Percentiles rank a stretch among this genome's conserved stretches.
Conservation (phyloP, 352 stramenopile genomes). For the Pythium monospermum region DNA sequence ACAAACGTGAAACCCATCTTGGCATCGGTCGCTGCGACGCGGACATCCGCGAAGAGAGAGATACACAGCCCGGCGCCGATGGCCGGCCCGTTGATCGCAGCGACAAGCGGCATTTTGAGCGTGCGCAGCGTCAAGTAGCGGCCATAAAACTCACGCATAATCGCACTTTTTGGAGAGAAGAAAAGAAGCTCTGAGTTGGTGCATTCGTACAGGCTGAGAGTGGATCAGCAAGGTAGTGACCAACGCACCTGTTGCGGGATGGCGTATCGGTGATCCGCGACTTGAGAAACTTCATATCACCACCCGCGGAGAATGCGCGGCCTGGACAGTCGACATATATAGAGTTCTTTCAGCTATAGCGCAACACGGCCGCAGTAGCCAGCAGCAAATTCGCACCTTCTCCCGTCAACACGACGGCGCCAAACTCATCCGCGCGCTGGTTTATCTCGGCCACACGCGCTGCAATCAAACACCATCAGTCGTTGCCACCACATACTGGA, state of each 20-base stretch:
- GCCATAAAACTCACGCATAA: conserved; percentile 84
- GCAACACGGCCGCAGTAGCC: neutral
- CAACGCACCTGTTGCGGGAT: conserved; percentile 58
- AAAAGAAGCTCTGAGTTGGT: neutral
- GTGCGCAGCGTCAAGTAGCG: conserved; percentile 75
- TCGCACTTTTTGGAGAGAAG: conserved; percentile 22
- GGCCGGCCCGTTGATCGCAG: conserved; percentile 81
- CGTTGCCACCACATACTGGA: neutral
- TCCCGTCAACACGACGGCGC: conserved; percentile 74
- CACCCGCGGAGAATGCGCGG: conserved; percentile 83
- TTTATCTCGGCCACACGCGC: conserved; percentile 50
- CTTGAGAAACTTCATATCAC: conserved; percentile 81
- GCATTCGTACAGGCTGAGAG: neutral
- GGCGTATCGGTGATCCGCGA: conserved; percentile 51
- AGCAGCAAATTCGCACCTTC: conserved; percentile 25
- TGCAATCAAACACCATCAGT: neutral
- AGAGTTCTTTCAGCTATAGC: too few relatives aligned
- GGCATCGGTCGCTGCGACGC: conserved; percentile 50
- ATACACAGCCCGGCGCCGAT: conserved; percentile 78
- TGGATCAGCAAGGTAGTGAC: neutral
- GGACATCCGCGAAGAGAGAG: conserved; percentile 79
- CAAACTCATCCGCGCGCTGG: conserved; percentile 37
- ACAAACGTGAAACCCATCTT: conserved; percentile 89
- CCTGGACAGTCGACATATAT: too few relatives aligned
- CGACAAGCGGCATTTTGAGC: conserved; percentile 78